A percentile compares a stretch with the other conserved stretches of the same genome.
Conservation (phyloP, 169 alveolate species). For the Cryptosporidium andersoni region DNA sequence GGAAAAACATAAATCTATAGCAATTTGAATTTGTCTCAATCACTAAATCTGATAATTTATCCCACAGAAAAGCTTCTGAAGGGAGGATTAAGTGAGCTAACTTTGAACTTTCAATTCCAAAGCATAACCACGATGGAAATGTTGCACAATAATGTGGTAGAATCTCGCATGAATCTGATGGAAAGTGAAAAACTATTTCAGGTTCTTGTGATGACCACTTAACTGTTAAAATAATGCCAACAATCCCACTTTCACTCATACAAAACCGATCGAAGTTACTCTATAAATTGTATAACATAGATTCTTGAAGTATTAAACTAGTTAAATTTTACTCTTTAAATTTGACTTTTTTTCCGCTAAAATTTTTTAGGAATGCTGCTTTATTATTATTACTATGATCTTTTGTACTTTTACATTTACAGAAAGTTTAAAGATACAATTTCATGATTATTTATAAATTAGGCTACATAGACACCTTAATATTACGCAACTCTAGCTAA, state of each 20-base stretch:
- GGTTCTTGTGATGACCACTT: conserved; percentile 71
- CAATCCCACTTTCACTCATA: conserved; percentile 8
- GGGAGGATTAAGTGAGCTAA: conserved; percentile 62
- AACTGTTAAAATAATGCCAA: conserved; percentile 49
- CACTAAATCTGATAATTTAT: conserved; percentile 52
- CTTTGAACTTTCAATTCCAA: conserved; percentile 48
- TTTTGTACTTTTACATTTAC: too few species aligned
- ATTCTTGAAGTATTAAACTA: too few species aligned
- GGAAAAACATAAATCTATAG: conserved; percentile 40
- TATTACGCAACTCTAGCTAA: too few species aligned
- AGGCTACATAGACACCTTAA: too few species aligned
- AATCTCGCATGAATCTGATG: neutral
- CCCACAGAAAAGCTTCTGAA: conserved; percentile 40
- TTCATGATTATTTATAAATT: too few species aligned
- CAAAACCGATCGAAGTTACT: neutral
- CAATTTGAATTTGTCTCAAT: conserved; percentile 34
- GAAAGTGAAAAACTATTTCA: conserved; percentile 33
- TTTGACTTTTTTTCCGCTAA: too few species aligned
- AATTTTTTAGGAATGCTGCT: too few species aligned
- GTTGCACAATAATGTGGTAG: neutral
- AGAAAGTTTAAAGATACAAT: too few species aligned
- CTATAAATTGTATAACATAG: too few species aligned
- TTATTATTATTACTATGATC: too few species aligned
- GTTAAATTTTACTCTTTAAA: too few species aligned
- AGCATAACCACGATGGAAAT: conserved; percentile 16